phyloP scores from a whole-genome alignment of 257 asterid species.

The Przewalskia tangutica region DNA sequence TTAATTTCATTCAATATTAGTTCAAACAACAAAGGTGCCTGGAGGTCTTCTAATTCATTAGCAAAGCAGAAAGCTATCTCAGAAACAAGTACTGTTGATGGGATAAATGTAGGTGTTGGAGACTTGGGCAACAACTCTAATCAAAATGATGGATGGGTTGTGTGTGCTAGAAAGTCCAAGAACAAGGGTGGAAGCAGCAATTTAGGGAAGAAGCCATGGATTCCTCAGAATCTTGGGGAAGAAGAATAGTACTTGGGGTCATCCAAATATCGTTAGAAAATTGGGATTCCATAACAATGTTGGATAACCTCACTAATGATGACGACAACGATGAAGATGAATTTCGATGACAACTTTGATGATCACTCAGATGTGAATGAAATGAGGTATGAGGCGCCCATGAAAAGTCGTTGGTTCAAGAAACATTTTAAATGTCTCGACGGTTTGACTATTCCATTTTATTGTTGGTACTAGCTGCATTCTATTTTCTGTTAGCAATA shows the following conservation, averaged over 20 bases:
- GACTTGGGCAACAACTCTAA: constrained; percentile 23
- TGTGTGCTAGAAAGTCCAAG: constrained; percentile 40
- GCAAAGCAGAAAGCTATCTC: constrained; percentile 20
- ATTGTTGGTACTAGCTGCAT: too few species aligned
- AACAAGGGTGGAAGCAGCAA: constrained; percentile 21
- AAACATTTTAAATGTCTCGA: constrained; percentile 21
- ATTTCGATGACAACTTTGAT: neutral
- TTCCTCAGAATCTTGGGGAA: constrained; percentile 22
- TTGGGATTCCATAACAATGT: constrained; percentile 22
- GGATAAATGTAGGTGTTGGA: constrained; percentile 27
- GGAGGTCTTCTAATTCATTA: constrained; percentile 10
- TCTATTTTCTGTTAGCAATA: too few species aligned
- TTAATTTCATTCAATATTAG: constrained; percentile 23
- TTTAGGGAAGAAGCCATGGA: constrained; percentile 22
- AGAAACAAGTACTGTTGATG: constrained; percentile 15
- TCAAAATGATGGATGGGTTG: constrained; percentile 61
- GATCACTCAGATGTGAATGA: constrained; percentile 25
- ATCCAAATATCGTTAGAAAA: neutral
- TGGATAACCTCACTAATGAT: constrained; percentile 26
- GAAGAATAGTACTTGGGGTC: constrained; percentile 1
- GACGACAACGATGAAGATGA: constrained; percentile 1
- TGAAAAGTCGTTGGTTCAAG: constrained; percentile 18
- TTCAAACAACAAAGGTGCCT: constrained; percentile 22
- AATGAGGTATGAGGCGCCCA: constrained; percentile 21
- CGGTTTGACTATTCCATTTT: constrained; percentile 9